Conservation (phyloP, 1,284 basidiomycete species). For the Microbotryum scabiosae region DNA sequence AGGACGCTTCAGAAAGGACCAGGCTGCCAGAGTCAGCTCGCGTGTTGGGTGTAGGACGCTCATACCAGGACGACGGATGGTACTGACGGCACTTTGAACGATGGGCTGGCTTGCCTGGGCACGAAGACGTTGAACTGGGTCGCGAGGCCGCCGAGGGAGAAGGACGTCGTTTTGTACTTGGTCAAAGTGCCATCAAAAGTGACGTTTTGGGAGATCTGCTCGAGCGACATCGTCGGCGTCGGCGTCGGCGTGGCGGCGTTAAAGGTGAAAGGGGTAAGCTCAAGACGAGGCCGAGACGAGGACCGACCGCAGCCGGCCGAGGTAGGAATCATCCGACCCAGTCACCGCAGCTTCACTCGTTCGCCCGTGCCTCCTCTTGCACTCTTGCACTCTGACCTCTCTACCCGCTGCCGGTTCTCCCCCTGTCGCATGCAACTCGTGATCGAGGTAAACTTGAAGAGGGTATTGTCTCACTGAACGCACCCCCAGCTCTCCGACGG, state of each 20-base stretch:
- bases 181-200: conserved; percentile 66
- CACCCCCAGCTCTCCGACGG: too few species aligned
- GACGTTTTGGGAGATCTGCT: conserved; percentile 66
- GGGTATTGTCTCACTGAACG: too few species aligned
- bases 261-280: too few species aligned
- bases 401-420: too few species aligned
- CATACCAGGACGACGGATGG: neutral
- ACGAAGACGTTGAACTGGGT: conserved; percentile 87
- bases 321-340: too few species aligned
- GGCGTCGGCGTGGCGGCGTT: neutral
- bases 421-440: too few species aligned
- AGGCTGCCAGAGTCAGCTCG: neutral
- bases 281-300: too few species aligned
- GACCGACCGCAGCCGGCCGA: too few species aligned
- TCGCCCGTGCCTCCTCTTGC: too few species aligned
- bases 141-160: conserved; percentile 65
- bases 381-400: too few species aligned
- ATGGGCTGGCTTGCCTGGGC: conserved; percentile 53
- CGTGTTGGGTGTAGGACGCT: neutral
- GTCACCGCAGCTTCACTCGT: too few species aligned
- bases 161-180: conserved; percentile 79
- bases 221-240: conserved; percentile 45
- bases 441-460: too few species aligned
- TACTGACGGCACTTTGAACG: conserved; percentile 47
- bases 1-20: conserved; percentile 41